Conservation (phyloP, 257 asterid genomes). For the Paraleonurus japonicus region DNA sequence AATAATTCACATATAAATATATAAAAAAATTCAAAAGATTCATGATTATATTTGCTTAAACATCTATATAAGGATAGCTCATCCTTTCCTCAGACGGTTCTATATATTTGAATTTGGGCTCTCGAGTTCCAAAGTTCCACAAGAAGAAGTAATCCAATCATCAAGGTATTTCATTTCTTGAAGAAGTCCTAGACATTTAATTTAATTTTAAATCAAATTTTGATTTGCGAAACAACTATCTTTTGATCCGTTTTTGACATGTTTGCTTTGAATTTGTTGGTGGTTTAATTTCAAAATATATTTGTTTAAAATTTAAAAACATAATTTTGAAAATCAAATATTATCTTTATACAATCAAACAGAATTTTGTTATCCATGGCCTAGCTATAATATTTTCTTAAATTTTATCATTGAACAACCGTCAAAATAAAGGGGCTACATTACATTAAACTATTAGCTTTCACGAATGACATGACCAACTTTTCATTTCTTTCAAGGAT, state of each 20-base stretch:
- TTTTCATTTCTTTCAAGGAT: too few species aligned
- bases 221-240: neutral
- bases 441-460: too few species aligned
- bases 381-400: too few species aligned
- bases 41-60: neutral
- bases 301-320: too few species aligned
- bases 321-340: too few species aligned
- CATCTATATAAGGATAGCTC: neutral
- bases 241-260: too few species aligned
- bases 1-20: neutral
- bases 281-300: neutral
- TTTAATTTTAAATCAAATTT: neutral
- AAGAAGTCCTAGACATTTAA: neutral
- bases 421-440: too few species aligned
- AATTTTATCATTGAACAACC: too few species aligned
- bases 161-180: neutral
- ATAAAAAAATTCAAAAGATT: neutral
- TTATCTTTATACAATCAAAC: too few species aligned
- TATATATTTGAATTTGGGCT: neutral
- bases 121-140: neutral
- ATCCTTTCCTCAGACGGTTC: neutral
- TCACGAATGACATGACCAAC: too few species aligned
- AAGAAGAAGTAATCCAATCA: neutral
- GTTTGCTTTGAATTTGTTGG: neutral
- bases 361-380: too few species aligned